Conservation (phyloP, 768 basidiomycete genomes). For the Cubamyces sp. region DNA sequence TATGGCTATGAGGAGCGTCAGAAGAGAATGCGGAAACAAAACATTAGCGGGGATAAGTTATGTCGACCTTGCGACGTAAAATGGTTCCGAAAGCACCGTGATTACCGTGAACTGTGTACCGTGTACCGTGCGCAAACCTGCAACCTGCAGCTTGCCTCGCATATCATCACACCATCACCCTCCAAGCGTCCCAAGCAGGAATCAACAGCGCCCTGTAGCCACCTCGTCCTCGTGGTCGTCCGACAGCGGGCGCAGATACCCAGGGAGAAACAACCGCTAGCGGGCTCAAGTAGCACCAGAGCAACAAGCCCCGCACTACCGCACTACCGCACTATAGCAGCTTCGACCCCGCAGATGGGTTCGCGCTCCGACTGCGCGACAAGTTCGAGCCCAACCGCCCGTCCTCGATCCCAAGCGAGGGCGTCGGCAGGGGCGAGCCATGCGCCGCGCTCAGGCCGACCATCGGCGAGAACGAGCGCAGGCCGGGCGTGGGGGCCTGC, state of each 20-base stretch:
- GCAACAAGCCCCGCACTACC: neutral
- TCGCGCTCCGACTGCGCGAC: conserved; percentile 56
- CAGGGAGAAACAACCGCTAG: neutral
- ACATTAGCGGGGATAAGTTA: conserved; percentile 27
- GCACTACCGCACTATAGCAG: conserved; percentile 11
- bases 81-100: conserved; percentile 10
- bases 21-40: conserved; percentile 2
- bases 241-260: neutral
- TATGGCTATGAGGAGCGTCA: neutral
- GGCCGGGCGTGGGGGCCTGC: conserved; percentile 48
- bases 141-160: too few relatives aligned
- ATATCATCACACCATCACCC: too few relatives aligned
- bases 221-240: neutral
- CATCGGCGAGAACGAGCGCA: conserved; percentile 65
- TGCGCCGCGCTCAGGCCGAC: conserved; percentile 35
- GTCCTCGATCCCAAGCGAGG: conserved; percentile 42
- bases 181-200: neutral
- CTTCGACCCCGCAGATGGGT: conserved; percentile 18
- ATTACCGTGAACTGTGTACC: conserved; percentile 2
- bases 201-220: too few relatives aligned
- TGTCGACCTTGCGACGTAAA: conserved; percentile 27
- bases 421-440: conserved; percentile 31
- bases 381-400: conserved; percentile 55
- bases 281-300: neutral
- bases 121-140: neutral